Evolutionary conservation across 176 grass and related monocot genomes (phyloP), one percentile per base, ranked within the genome.

Genomic region (Guadua angustifolia): DNA sequence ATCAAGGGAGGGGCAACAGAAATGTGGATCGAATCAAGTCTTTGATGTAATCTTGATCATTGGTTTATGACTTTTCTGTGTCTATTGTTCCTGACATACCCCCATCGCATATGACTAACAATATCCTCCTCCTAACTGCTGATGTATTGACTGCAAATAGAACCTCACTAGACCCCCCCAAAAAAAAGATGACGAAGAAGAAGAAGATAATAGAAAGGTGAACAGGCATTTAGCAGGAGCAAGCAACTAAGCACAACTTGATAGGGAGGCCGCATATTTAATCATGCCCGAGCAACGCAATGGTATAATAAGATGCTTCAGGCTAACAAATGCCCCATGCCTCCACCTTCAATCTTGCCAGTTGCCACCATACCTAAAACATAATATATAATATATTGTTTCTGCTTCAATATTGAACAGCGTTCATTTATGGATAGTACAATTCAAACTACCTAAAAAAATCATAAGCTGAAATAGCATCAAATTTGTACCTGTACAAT

Each of bases 401-500:
- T 67, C 26, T 55, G 1, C 46, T 77, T 39, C 17, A 60, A 50
- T 36, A 43, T 63, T 61, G 33, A 52, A 82, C 6, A 66, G 3
- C 5, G 11, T 24, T 60, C 13, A 61, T 50, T 73, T 59, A 83
- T 40, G 9, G 62, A 66, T 5, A 39, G 7, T 18, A 44, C 42
- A 12, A 52, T 79, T 40, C 25, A 29, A 29, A 29, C 29, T 1
- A 29, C 29, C 29, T 29, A 29, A 29, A 29, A 52, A 67, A 82
- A 71, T 9, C 40, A 17, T 7, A 67, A 68, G 46, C 2, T 5
- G 43, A 83, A 73, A 49, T 68, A 60, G 21, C 21, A 50, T 67
- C 8, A 69, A 60, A 70, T 13, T 26, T 19, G n/a, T 92, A 99
- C 96, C 93, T 99, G 96, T 15, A 95, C 93, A 49, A 99, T 89